phyloP scores from a whole-genome alignment of 495 filamentous ascomycete species.

The Cenococcum geophilum region DNA sequence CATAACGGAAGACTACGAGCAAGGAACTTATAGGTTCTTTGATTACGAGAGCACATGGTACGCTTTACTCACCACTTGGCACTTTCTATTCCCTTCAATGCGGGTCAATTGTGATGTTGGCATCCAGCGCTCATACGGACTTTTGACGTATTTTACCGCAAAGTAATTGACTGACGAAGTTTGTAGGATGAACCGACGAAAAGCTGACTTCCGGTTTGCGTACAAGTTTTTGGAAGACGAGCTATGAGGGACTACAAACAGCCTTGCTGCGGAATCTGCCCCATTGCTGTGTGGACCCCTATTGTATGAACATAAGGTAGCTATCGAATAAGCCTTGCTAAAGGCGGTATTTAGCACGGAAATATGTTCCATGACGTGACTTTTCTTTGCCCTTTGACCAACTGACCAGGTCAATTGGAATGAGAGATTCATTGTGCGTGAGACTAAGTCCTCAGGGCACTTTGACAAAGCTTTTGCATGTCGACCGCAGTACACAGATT shows the following conservation, averaged over 20 bases:
- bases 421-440: neutral
- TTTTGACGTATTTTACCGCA: neutral
- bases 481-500: no score
- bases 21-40: conserved; percentile 98
- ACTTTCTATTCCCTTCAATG: neutral
- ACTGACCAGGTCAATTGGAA: neutral
- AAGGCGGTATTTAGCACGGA: neutral
- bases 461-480: no score
- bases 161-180: neutral
- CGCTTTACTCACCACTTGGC: conserved; percentile 36
- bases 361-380: neutral
- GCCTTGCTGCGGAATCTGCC: neutral
- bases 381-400: neutral
- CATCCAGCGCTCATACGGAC: neutral
- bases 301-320: conserved; percentile 6
- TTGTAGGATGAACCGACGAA: conserved; percentile 94
- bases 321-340: neutral
- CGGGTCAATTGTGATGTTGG: neutral
- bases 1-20: conserved; percentile 97
- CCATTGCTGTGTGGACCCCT: neutral
- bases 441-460: no score
- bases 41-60: conserved; percentile 99
- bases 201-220: conserved; percentile 96
- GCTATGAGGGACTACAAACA: conserved; percentile 44
- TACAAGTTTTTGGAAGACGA: conserved; percentile 97